Base-by-base conservation (phyloP, 352 stramenopile species). In the Blastocystis sp. region DNA sequence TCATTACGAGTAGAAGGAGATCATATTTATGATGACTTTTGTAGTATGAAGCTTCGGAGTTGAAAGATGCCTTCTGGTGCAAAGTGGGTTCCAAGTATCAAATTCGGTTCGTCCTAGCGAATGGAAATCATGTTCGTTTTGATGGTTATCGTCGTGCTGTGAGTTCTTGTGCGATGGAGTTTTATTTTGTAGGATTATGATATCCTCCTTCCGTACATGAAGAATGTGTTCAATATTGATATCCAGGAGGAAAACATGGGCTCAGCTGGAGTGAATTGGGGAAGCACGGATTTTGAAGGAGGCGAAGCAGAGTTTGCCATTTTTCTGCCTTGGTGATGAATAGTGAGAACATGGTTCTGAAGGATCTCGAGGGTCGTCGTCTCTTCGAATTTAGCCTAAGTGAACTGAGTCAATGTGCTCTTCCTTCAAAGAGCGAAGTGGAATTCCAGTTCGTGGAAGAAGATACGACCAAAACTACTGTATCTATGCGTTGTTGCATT, bases 391-490 rank as follows among this genome's bases (percentile, higher is more conserved):
- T 89, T 29, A 81, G 65, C 11, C 39, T 91, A 56, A 66, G 58
- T 43, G 89, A 92, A 88, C 91, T 97, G 9, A 92, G 90, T 46
- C 93, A 96, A 87, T 96, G 93, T 88, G 95, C 97, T 6, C 88
- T 98, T 75, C 96, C 96, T 0, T 95, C 94, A 65, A 97, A 95
- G 77, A 98, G 98, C 90, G 96, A 99, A 89, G 95, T 99, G 63
- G 95, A 98, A 90, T 90, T 99, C 69, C 97, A 99, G 91, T 98
- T 99, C 89, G 92, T 97, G 89, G 96, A 98, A 90, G 95, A 95
- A 78, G 96, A 99, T 89, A 96, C 94, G 21, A 94, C 97, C n/a
- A 94, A 97, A 59, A 93, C 94, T 11, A 95, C 92, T 89, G 92
- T 90, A 89, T 14, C 11, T 83, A 39, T 42, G 35, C 12, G 7